Base-by-base conservation (phyloP, 352 stramenopile species). In the Globisporangium radiosum region DNA sequence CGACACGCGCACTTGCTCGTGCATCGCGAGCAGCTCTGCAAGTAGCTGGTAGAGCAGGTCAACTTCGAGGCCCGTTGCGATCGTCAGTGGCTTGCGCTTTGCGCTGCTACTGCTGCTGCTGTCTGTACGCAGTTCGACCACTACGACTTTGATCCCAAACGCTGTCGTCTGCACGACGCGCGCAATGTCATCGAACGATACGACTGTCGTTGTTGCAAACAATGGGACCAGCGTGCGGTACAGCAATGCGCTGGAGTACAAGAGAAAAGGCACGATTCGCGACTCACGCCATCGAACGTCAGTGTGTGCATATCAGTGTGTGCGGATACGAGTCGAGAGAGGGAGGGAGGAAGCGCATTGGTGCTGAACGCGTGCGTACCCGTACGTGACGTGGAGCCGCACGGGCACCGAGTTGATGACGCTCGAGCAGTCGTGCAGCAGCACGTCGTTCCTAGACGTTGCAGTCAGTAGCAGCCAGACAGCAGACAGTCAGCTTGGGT, bases 381-480 rank as follows among this genome's bases (percentile, higher is more conserved):
- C 78, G 60, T 81, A 92, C 0, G 85, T 91, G 52, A 94, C 72
- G 54, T 90, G 73, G 11, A 94, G 70, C 44, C 76, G 86, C 13
- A 77, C 71, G 49, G 85, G 85, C 51, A 85, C 73, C 13, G 70
- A 85, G 51, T 89, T 92, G 37, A 90, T 54, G 38, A 94, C 73
- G 57, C 79, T 87, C 33, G 81, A 80, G n/a, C 75, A 72, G 52
- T 94, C 85, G 57, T 92, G 92, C 7, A 94, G 69, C 44, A 94
- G 57, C 44, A 91, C 83, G 50, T 88, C 86, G n/a, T 72, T 72
- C 48, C 80, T 83, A 8, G 7, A 52, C 25, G 48, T 53, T 49
- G 25, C 33, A 50, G 33, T n/a, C 36, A 37, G 14, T 10, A 4
- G 25, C 7, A 15, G 49, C 10, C 25, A 54, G 4, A 40, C 8